Evolutionary conservation across 176 grass and related monocot species (phyloP), one percentile per base, ranked within the genome.

Genomic region (Ensete ventricosum): DNA sequence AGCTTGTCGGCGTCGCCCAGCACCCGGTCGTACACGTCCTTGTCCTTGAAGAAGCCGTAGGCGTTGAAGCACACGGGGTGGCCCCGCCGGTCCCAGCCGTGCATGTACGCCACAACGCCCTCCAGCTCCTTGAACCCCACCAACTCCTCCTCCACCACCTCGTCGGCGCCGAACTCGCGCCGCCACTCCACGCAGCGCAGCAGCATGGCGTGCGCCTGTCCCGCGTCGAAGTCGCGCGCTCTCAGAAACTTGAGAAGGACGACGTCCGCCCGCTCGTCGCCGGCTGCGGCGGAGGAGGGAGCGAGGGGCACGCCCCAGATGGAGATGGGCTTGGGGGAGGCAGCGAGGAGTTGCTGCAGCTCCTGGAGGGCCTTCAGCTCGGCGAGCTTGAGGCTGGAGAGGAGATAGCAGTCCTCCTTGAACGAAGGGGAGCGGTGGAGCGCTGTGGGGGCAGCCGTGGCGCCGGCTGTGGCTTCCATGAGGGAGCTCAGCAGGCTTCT

Each of bases 401-500:
- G 86, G 19, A 89, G 80, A 82, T 96, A 96, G 9, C 86, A 89
- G 82, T 96, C 92, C 85, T 96, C 92, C 81, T 92, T 89, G 89
- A 92, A 92, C 75, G 92, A 96, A 25, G 78, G 9, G 19, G 86
- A 81, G 0, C 89, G 87, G 51, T 84, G 80, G 50, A 96, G 75
- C 20, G 86, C 82, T 75, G 29, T 55, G 20, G 65, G 63, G 23
- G 68, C 82, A 5, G 34, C 34, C 34, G 34, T 43, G 34, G 34
- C 34, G 34, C 34, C 34, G 34, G 34, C 34, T 43, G 34, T 43
- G 62, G 89, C 88, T 49, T 96, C 92, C 84, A 92, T 89, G 25
- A 96, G 89, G 53, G 92, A 96, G 0, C 81, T 73, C 86, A 92
- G 87, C 50, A 96, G 84, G 84, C 83, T 71, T 68, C 92, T 83